Base-by-base conservation (phyloP, 169 alveolate species). In the Eimeria mitis region DNA sequence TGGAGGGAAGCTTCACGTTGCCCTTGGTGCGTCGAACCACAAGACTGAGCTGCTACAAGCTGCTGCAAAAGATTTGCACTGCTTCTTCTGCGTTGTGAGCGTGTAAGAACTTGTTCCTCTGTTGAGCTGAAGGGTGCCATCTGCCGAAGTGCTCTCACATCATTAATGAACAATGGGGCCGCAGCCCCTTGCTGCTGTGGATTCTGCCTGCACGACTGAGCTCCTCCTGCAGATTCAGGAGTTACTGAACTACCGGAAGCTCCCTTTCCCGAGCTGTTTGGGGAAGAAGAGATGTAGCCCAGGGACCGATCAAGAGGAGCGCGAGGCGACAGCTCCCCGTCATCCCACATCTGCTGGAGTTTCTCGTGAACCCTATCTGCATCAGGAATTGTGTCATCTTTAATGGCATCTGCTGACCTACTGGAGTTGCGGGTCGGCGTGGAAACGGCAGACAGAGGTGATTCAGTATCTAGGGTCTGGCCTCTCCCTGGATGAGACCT, bases 121-220 rank as follows among this genome's bases (percentile, higher is more conserved):
- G 92, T 87, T 2, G 92, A 87, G 81, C 92, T 87, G 92, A 87
- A 87, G 47, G 92, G 92, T 49, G 81, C 92, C 92, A 87, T 87
- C 83, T 87, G 92, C 42, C 92, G 92, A 70, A 87, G 61, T 25
- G 92, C 92, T 40, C 92, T 59, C 42, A 87, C 68, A 42, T 87
- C 92, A 87, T 21, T 87, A 21, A 87, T 87, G 71, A 87, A 87
- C 44, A 87, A 31, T n/a, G 81, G 78, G 23, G 52, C 92, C 34
- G 65, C 92, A 37, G 40, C 31, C 6, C 40, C 92, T 40, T 63
- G 92, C 44, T 87, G 92, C 42, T 56, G 81, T 34, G 14, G 19
- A 25, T 28, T 49, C 34, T 23, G 63, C 54, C 44, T 87, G 92
- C 71, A 63, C 14, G 54, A 54, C 9, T 87, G 81, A 23, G 92